Evolutionary conservation across 2,329 filamentous ascomycete genomes (phyloP).

Genomic region (Aspergillus arachidicola): DNA sequence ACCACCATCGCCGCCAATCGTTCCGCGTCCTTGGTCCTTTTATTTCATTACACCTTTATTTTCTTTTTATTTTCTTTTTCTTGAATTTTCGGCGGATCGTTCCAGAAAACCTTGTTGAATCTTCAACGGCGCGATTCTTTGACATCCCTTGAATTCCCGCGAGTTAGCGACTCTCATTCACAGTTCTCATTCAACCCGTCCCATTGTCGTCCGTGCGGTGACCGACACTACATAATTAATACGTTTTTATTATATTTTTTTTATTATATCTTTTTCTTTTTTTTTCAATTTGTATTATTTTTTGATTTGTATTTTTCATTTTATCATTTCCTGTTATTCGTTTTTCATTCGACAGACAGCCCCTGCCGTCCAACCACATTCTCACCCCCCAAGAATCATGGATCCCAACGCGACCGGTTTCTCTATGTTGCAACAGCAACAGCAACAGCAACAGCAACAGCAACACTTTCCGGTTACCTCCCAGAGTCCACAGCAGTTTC

Average conservation of each 20-base stretch:
- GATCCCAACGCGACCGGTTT: slow-evolving; percentile 34
- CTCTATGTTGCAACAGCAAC: slow-evolving; percentile 16
- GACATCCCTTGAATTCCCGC: slow-evolving; percentile 17
- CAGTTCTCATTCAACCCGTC: background rate
- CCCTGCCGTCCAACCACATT: slow-evolving; percentile 10
- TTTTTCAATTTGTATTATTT: background rate
- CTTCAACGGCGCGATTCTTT: background rate
- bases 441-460: slow-evolving; percentile 18
- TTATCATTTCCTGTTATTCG: background rate
- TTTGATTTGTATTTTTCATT: background rate
- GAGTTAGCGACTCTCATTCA: slow-evolving; percentile 15
- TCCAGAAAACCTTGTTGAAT: slow-evolving; percentile 11
- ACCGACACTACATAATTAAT: background rate
- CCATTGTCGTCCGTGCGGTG: slow-evolving; percentile 1
- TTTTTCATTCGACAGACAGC: slow-evolving; percentile 1
- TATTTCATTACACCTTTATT: background rate
- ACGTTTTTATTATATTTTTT: background rate
- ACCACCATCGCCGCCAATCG: background rate
- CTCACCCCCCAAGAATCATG: slow-evolving; percentile 24
- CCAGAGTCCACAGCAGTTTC: slow-evolving; percentile 37
- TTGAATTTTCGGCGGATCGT: slow-evolving; percentile 12
- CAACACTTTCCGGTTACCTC: slow-evolving; percentile 35
- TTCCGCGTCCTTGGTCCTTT: slow-evolving; percentile 12
- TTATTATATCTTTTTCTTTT: background rate
- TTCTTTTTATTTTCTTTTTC: slow-evolving; percentile 2